Evolutionary conservation across 495 filamentous ascomycete genomes (phyloP), one percentile per base, ranked within the genome.

Genomic region (Talaromyces nanjingensis): DNA sequence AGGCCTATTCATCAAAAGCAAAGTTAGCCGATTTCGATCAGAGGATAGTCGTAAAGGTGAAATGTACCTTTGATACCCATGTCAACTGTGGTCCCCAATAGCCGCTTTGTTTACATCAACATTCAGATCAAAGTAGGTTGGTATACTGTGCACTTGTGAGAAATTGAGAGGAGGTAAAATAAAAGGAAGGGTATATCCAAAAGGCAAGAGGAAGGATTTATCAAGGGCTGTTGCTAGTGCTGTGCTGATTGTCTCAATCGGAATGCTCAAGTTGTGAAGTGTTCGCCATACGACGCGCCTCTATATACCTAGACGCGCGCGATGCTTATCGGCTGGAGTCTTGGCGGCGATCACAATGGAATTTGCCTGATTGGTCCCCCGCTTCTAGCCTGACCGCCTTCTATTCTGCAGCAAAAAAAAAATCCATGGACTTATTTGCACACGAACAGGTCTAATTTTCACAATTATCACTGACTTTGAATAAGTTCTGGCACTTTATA

Each of bases 31-130:
- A 55, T 24, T 16, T 16, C 9, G 6, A 27, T 16, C 11, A 16
- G 12, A 27, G 58, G 25, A 45, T 59, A 39, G 60, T 29, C 20
- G 18, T 9, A 4, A 47, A 24, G n/a, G 37, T 18, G 16, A 34
- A 31, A 64, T 66, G 18, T 79, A 88, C 87, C 88, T 83, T 86
- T 83, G 67, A 91, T 89, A 71, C 88, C 88, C 88, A 91, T 91
- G 63, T 74, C 77, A 72, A 67, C 62, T 67, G 72, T 72, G 47
- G 12, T 18, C 20, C 60, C 71, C 71, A 62, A 69, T 68, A 68
- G 67, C 67, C 69, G 68, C 67, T 63, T 69, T 71, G 59, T 67
- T 67, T 69, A 73, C 62, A 39, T 63, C n/a, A 11, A 61, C 49
- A 64, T 59, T 20, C 24, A 37, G 42, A 34, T 18, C n/a, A 9